Percentiles rank a stretch among this genome's conserved stretches.
phyloP scores from a whole-genome alignment of 1,284 basidiomycete genomes.

The Fomitopsis palustris region DNA sequence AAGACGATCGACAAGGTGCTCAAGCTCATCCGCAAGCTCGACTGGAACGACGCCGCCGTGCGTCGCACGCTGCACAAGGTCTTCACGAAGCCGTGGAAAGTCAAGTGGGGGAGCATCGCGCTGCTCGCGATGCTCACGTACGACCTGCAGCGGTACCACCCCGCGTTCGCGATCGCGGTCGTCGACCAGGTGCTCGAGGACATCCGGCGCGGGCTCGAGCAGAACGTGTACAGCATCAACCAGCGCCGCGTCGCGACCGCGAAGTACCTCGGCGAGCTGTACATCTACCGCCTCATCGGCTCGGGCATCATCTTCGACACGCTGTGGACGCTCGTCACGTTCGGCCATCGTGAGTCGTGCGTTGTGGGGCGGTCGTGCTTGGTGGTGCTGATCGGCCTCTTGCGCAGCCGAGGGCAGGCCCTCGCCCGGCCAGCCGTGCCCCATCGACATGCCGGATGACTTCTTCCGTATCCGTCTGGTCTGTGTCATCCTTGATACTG shows the following conservation, averaged over 20 bases:
- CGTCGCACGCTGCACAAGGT: conserved; percentile 63
- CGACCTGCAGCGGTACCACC: conserved; percentile 90
- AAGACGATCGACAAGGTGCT: conserved; percentile 92
- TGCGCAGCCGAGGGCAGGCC: conserved; percentile 83
- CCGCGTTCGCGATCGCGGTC: conserved; percentile 83
- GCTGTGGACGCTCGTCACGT: conserved; percentile 93
- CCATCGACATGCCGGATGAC: conserved; percentile 91
- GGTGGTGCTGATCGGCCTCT: background rate
- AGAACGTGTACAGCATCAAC: conserved; percentile 93
- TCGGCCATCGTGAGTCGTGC: conserved; percentile 86
- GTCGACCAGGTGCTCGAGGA: conserved; percentile 96
- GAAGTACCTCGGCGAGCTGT: conserved; percentile 95
- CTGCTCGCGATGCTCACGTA: conserved; percentile 93
- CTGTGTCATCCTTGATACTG: conserved; percentile 91
- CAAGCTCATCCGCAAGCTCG: conserved; percentile 87
- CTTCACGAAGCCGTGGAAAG: conserved; percentile 96
- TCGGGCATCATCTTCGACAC: conserved; percentile 91
- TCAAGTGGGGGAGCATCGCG: conserved; percentile 88
- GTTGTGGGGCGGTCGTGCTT: background rate
- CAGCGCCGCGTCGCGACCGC: conserved; percentile 89
- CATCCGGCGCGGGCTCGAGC: conserved; percentile 86
- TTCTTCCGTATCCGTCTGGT: conserved; percentile 93
- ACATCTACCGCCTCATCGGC: conserved; percentile 93
- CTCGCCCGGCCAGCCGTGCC: conserved; percentile 71
- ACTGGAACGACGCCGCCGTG: conserved; percentile 83